A percentile compares a stretch with the other conserved stretches of the same genome.
phyloP scores from a whole-genome alignment of 495 filamentous ascomycete species.

The Aspergillus heteromorphus region DNA sequence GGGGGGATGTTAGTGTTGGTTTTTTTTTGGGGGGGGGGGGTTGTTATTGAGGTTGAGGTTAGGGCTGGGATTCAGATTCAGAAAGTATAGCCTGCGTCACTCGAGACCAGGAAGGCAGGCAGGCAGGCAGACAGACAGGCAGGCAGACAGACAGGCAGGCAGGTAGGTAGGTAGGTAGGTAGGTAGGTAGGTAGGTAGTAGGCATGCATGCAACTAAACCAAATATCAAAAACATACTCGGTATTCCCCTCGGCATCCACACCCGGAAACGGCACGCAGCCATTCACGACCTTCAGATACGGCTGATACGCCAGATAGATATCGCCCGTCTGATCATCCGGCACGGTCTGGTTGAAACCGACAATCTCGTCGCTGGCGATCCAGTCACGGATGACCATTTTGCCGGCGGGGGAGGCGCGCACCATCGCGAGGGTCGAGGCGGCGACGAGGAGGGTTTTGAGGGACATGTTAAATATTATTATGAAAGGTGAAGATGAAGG shows the following conservation, averaged over 20 bases:
- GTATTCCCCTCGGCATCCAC: conserved; percentile 46
- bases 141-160: no score
- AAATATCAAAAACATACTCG: no score
- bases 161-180: no score
- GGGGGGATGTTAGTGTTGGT: neutral
- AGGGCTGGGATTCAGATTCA: no score
- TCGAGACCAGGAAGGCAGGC: no score
- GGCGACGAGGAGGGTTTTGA: conserved; percentile 10
- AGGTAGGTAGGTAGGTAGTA: neutral
- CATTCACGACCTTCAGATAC: conserved; percentile 43
- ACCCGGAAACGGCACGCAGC: conserved; percentile 52
- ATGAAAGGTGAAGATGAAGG: neutral
- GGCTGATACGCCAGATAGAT: conserved; percentile 48
- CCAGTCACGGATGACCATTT: conserved; percentile 24
- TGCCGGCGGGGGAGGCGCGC: neutral
- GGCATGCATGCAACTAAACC: conserved; percentile 12
- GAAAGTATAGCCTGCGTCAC: no score
- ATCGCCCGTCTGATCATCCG: conserved; percentile 32
- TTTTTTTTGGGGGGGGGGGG: neutral
- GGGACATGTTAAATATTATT: conserved; percentile 1
- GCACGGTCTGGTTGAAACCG: conserved; percentile 44
- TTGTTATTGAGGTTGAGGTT: neutral
- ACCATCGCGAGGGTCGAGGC: conserved; percentile 9
- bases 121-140: no score
- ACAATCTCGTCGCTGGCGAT: conserved; percentile 41